Evolutionary conservation across 2,329 filamentous ascomycete species (phyloP).

Genomic region (Neopestalotiopsis sp.): DNA sequence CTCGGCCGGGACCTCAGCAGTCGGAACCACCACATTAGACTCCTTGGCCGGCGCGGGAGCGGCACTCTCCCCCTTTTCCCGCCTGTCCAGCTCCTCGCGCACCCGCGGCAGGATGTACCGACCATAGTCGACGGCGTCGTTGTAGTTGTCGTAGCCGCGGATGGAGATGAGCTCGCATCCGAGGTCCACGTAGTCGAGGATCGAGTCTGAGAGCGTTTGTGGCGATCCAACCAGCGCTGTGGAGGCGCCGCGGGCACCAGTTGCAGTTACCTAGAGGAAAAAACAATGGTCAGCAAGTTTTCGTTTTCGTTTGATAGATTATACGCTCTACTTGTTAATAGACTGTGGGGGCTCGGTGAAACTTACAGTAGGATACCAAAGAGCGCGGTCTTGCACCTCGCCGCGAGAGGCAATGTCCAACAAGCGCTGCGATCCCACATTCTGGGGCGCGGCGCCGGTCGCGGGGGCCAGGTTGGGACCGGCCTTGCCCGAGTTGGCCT

Average conservation of each 20-base stretch:
- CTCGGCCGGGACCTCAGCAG: background rate
- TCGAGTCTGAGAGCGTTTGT: constrained; percentile 57
- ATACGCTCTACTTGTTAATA: background rate
- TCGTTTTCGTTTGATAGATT: background rate
- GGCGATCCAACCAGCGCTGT: constrained; percentile 62
- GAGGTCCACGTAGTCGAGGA: constrained; percentile 62
- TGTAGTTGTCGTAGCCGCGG: constrained; percentile 64
- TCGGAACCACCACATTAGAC: background rate
- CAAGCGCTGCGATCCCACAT: constrained; percentile 62
- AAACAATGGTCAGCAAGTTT: background rate
- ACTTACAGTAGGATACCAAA: constrained; percentile 66
- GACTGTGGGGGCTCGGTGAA: too few species aligned
- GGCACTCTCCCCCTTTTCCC: constrained; percentile 58
- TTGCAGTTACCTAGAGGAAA: constrained; percentile 47
- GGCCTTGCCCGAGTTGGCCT: constrained; percentile 44
- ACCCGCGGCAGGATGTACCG: constrained; percentile 59
- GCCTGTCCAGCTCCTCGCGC: constrained; percentile 65
- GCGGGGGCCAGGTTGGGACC: constrained; percentile 31
- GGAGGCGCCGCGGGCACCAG: constrained; percentile 62
- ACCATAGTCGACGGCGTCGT: constrained; percentile 65
- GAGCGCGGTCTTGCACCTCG: constrained; percentile 63
- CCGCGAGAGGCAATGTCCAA: constrained; percentile 60
- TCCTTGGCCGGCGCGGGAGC: background rate
- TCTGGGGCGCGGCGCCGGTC: constrained; percentile 51
- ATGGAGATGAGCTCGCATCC: constrained; percentile 64